Conservation (phyloP, 2,329 filamentous ascomycete genomes). For the Aureobasidium lini region DNA sequence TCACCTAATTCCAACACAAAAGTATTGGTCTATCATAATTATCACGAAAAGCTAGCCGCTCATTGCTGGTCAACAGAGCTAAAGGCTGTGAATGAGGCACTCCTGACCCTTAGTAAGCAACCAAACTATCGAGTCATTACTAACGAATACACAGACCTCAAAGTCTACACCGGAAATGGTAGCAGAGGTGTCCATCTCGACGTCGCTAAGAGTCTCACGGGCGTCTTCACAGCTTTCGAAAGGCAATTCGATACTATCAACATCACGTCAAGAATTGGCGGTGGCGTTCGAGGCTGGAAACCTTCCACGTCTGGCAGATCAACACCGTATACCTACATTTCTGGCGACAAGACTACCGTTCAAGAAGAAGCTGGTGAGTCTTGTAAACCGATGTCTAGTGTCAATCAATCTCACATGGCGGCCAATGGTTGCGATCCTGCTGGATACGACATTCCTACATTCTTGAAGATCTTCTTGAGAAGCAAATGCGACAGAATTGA, state of each 20-base stretch:
- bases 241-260: slow-evolving; percentile 5
- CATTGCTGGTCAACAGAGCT: background rate
- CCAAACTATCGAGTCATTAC: background rate
- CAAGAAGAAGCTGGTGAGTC: background rate
- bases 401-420: background rate
- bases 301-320: background rate
- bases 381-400: background rate
- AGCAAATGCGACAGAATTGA: background rate
- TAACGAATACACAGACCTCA: slow-evolving; percentile 4
- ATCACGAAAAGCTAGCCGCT: background rate
- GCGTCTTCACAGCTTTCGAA: slow-evolving; percentile 10
- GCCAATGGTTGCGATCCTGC: background rate
- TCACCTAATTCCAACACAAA: background rate
- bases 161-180: background rate
- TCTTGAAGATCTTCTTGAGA: background rate
- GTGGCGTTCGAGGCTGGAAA: background rate
- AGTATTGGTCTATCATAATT: background rate
- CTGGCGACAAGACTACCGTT: background rate
- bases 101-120: background rate
- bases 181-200: background rate
- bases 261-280: background rate
- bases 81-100: background rate
- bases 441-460: background rate
- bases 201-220: background rate
- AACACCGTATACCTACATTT: background rate